phyloP scores from a whole-genome alignment of 371 early-diverging fungal species.

The Aphelidium insulamus region DNA sequence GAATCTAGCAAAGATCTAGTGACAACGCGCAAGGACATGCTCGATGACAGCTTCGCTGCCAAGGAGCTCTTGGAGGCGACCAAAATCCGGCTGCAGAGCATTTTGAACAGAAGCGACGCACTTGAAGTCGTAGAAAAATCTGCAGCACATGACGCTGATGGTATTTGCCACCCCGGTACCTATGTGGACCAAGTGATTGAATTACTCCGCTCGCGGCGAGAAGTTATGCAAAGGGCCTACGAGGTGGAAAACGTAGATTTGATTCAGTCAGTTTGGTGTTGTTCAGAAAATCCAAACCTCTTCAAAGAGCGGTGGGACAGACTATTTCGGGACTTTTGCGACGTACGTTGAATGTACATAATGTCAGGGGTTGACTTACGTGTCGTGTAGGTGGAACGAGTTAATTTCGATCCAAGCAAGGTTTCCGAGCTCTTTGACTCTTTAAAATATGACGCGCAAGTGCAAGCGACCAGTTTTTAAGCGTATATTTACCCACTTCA shows the following conservation, averaged over 20 bases:
- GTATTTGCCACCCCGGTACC: too few relatives aligned
- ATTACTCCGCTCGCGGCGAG: conserved; percentile 36
- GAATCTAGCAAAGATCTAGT: conserved; percentile 32
- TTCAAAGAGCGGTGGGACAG: conserved; percentile 90
- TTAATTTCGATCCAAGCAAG: conserved; percentile 53
- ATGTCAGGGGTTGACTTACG: conserved; percentile 6
- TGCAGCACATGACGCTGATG: too few relatives aligned
- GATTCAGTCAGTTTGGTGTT: conserved; percentile 47
- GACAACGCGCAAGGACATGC: conserved; percentile 56
- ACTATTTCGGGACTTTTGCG: conserved; percentile 66
- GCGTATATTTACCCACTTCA: too few relatives aligned
- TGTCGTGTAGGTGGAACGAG: too few relatives aligned
- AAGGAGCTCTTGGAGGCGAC: conserved; percentile 78
- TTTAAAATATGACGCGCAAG: conserved; percentile 82
- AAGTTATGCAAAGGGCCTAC: conserved; percentile 59
- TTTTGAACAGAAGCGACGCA: too few relatives aligned
- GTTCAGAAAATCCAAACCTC: conserved; percentile 41
- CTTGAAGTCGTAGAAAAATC: too few relatives aligned
- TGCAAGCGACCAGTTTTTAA: too few relatives aligned
- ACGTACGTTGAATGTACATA: conserved; percentile 21
- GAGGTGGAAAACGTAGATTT: conserved; percentile 22
- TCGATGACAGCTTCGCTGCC: conserved; percentile 84
- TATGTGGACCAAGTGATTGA: conserved; percentile 41
- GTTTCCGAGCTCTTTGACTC: conserved; percentile 84
- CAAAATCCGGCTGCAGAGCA: conserved; percentile 56